phyloP scores from a whole-genome alignment of 495 filamentous ascomycete species.

The Cudoniella acicularis region DNA sequence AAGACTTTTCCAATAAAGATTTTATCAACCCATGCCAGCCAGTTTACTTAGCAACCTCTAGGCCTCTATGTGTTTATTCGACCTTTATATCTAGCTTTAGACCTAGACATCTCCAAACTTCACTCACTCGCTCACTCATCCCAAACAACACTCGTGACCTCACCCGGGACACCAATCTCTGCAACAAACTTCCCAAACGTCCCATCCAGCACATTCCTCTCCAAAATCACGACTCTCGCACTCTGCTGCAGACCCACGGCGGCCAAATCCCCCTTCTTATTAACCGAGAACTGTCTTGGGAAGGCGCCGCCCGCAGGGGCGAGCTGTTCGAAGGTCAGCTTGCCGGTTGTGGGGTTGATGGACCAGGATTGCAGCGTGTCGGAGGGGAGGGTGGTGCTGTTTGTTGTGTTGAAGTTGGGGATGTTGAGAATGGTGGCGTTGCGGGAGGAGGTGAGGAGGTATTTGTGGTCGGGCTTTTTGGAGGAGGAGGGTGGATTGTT shows the following conservation, averaged over 20 bases:
- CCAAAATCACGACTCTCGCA: slow-evolving; percentile 56
- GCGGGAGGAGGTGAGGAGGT: slow-evolving; percentile 62
- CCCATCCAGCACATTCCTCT: slow-evolving; percentile 53
- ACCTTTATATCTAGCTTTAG: not conserved
- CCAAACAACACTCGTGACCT: slow-evolving; percentile 59
- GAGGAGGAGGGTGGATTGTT: not conserved
- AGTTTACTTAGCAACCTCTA: not conserved
- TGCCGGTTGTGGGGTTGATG: slow-evolving; percentile 44
- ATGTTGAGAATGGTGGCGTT: slow-evolving; percentile 46
- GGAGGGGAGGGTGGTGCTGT: slow-evolving; percentile 37
- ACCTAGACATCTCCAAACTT: no score
- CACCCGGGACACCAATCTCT: slow-evolving; percentile 42
- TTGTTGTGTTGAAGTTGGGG: slow-evolving; percentile 39
- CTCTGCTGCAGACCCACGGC: slow-evolving; percentile 61
- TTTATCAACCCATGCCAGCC: no score
- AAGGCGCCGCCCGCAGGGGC: slow-evolving; percentile 53
- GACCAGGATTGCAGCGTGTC: slow-evolving; percentile 29
- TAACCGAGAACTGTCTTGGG: slow-evolving; percentile 66
- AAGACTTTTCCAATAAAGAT: no score
- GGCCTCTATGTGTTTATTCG: not conserved
- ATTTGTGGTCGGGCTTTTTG: slow-evolving; percentile 56
- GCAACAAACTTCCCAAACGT: slow-evolving; percentile 49
- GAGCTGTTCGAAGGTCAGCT: slow-evolving; percentile 45
- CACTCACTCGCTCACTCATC: slow-evolving; percentile 47
- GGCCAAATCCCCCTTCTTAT: slow-evolving; percentile 54